Percentiles rank a stretch among this genome's conserved stretches.
Evolutionary conservation across 495 filamentous ascomycete genomes (phyloP).

Genomic region (Trichoderma reesei): DNA sequence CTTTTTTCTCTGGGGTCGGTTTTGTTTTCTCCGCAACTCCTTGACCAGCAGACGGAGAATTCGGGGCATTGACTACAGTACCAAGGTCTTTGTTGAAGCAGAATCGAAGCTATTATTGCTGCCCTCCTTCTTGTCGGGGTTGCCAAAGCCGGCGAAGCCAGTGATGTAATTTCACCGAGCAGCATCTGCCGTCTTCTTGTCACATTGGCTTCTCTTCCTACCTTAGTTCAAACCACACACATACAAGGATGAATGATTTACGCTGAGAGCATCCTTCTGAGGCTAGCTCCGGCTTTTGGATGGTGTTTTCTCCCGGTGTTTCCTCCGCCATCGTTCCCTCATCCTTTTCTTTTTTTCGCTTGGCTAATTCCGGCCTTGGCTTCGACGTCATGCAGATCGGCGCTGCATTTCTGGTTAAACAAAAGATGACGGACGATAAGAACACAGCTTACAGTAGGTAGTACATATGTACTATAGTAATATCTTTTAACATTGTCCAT

Average conservation of each 20-base stretch:
- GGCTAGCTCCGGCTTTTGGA: not conserved
- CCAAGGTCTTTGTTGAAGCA: too few species aligned
- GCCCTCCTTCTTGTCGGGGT: not conserved
- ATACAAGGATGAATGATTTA: not conserved
- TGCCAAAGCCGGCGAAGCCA: not conserved
- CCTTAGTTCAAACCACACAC: too few species aligned
- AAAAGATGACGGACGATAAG: not conserved
- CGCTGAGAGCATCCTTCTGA: not conserved
- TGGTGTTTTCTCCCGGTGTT: not conserved
- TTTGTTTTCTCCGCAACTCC: too few species aligned
- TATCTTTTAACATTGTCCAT: too few species aligned
- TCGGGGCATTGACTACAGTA: not conserved
- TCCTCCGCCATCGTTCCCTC: not conserved
- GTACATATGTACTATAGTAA: too few species aligned
- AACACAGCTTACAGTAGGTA: too few species aligned
- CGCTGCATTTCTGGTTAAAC: not conserved
- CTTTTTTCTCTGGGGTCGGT: too few species aligned
- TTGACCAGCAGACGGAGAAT: not conserved
- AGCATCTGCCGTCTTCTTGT: too few species aligned
- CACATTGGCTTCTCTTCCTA: not conserved
- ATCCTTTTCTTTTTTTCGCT: too few species aligned
- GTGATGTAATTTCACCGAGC: conserved; percentile 6
- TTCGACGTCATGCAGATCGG: conserved; percentile 1
- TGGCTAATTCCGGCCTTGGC: not conserved
- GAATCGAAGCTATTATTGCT: too few species aligned